Percentiles rank a stretch among this genome's conserved stretches.
Evolutionary conservation across 495 filamentous ascomycete genomes (phyloP).

Genomic region (Aspergillus kassunensis): DNA sequence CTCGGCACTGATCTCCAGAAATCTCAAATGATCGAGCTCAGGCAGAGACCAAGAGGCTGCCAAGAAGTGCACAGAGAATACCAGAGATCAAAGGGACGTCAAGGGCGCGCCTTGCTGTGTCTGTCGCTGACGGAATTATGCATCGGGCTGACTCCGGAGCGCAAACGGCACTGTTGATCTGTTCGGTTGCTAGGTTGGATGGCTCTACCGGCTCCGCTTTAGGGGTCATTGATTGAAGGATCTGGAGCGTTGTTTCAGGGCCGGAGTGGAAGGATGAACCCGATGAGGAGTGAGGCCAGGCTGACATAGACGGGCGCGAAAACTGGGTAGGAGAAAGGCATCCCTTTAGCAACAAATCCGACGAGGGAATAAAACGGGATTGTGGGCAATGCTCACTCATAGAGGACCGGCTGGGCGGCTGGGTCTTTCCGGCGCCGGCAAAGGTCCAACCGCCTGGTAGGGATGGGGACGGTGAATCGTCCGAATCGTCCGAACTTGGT

Average conservation of each 20-base stretch:
- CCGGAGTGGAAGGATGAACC: constrained; percentile 46
- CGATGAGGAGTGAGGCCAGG: constrained; percentile 40
- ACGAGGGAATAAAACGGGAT: constrained; percentile 9
- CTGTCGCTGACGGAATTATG: constrained; percentile 19
- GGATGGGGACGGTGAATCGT: constrained; percentile 40
- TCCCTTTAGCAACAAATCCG: constrained; percentile 27
- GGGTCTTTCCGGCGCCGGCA: constrained; percentile 59
- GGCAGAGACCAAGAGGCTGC: constrained; percentile 1
- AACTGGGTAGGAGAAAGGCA: constrained; percentile 29
- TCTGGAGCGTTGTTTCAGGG: constrained; percentile 22
- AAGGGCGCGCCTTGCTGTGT: constrained; percentile 9
- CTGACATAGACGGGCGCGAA: constrained; percentile 48
- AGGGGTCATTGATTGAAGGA: not conserved
- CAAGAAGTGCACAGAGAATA: constrained; percentile 21
- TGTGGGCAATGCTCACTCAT: constrained; percentile 45
- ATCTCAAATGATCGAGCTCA: not conserved
- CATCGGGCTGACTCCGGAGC: not conserved
- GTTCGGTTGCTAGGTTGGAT: constrained; percentile 73
- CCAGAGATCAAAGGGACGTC: constrained; percentile 5
- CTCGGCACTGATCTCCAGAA: not conserved
- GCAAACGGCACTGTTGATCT: not conserved
- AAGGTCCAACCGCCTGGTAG: constrained; percentile 73
- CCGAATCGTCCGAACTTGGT: constrained; percentile 21
- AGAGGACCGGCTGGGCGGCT: constrained; percentile 44
- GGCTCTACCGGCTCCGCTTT: constrained; percentile 31